phyloP scores from a whole-genome alignment of 345 rosid species.

The Laguncularia racemosa region DNA sequence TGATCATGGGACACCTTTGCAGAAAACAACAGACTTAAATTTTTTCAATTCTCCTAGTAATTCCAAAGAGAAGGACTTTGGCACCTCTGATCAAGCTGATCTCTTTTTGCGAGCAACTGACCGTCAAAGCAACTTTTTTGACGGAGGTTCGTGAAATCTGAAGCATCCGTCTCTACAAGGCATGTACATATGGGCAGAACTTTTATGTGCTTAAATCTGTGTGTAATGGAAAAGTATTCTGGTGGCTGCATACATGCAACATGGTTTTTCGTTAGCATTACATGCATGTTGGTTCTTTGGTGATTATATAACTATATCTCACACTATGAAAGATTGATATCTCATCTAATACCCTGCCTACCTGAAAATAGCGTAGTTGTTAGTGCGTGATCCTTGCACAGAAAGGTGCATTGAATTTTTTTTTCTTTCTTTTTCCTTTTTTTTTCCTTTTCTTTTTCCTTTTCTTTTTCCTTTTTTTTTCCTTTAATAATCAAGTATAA shows the following conservation, averaged over 20 bases:
- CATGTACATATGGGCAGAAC: slow-evolving; percentile 8
- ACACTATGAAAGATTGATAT: no score
- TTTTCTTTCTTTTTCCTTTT: no score
- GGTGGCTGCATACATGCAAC: neutral
- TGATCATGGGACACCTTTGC: slow-evolving; percentile 7
- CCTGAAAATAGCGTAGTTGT: no score
- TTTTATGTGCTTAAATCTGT: slow-evolving; percentile 1
- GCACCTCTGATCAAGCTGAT: slow-evolving; percentile 25
- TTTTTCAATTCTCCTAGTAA: slow-evolving; percentile 20
- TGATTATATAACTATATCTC: no score
- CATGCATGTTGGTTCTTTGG: no score
- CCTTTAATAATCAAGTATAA: no score
- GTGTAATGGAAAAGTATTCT: neutral
- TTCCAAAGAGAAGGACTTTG: slow-evolving; percentile 26
- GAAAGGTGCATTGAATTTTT: no score
- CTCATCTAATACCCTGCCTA: no score
- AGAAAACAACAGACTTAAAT: slow-evolving; percentile 13
- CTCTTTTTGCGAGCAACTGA: slow-evolving; percentile 25
- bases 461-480: no score
- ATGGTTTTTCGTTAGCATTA: no score
- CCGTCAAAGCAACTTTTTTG: slow-evolving; percentile 22
- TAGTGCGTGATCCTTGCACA: no score
- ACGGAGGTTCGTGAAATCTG: slow-evolving; percentile 17
- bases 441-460: no score
- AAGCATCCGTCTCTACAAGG: slow-evolving; percentile 44